Percentiles rank a stretch among this genome's conserved stretches.
phyloP scores from a whole-genome alignment of 495 filamentous ascomycete genomes.

The Penicillium coffeae region DNA sequence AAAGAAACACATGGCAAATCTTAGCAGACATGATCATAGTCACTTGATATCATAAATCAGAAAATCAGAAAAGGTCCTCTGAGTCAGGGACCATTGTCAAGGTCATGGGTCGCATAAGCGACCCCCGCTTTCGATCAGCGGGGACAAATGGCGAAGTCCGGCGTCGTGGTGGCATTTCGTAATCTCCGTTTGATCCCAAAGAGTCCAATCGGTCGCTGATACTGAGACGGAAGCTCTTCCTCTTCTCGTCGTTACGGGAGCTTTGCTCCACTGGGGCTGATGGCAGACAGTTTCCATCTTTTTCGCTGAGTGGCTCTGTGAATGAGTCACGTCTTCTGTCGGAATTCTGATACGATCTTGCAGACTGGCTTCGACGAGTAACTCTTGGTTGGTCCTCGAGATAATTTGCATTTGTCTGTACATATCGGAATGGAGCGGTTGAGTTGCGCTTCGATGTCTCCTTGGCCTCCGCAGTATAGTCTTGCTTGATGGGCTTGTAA shows the following conservation, averaged over 20 bases:
- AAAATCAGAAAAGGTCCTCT: too few species aligned
- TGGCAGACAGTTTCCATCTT: neutral
- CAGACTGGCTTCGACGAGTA: slow-evolving; percentile 18
- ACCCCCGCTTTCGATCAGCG: slow-evolving; percentile 22
- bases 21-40: too few species aligned
- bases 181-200: slow-evolving; percentile 1
- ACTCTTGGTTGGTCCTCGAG: slow-evolving; percentile 11
- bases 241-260: slow-evolving; percentile 11
- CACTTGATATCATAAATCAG: slow-evolving; percentile 35
- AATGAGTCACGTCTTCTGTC: slow-evolving; percentile 10
- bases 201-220: slow-evolving; percentile 5
- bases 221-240: slow-evolving; percentile 9
- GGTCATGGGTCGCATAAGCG: slow-evolving; percentile 31
- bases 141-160: slow-evolving; percentile 15
- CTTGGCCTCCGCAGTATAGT: slow-evolving; percentile 31
- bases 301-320: slow-evolving; percentile 3
- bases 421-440: slow-evolving; percentile 31
- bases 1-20: too few species aligned
- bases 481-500: slow-evolving; percentile 33
- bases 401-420: slow-evolving; percentile 28
- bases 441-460: slow-evolving; percentile 13
- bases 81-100: slow-evolving; percentile 42
- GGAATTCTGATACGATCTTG: slow-evolving; percentile 10
- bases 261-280: neutral
- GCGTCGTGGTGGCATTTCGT: slow-evolving; percentile 13